Evolutionary conservation across 148 eudicot species (phyloP), one percentile per base, ranked within the genome.

Genomic region (Arbutus unedo): DNA sequence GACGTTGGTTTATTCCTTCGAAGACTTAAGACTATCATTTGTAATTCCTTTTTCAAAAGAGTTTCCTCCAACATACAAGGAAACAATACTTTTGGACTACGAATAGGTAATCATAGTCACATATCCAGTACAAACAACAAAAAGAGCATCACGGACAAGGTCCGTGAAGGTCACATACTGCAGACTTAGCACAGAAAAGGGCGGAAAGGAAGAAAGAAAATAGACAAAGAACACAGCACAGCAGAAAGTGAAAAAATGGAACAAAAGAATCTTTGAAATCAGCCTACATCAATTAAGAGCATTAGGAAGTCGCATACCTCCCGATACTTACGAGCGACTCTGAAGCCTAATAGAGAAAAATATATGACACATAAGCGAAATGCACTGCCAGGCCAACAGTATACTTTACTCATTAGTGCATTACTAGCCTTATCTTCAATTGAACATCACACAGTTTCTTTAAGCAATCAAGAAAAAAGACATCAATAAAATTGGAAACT

Each of bases 381-480:
- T 48, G 79, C 54, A 76, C 3, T 1, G 38, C 38, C 38, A 31
- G 38, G 38, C 38, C 1, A 31, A 31, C 38, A 31, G 38, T 31
- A 31, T 6, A 49, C 49, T 47, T 49, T 47, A 19, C n/a, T 21
- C 55, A 21, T n/a, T 74, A 9, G 55, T 75, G 57, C 14, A 50
- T 3, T 23, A 16, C 6, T 21, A 31, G 9, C 4, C 15, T 31
- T 66, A 79, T 64, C 45, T 79, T 38, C 48, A 54, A 50, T 25
- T 68, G 23, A 44, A 51, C 57, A 78, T 6, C 45, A n/a, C 64
- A 54, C 7, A 19, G 49, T 71, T 43, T 6, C 49, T 25, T 45
- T 6, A 82, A 60, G 25, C 77, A 78, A 45, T 31, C 8, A 82
- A 82, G 21, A 59, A 81, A 6, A 71, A 19, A 81, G 49, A 57